Conservation (phyloP, 305 asterid species). For the Fraxinus paxiana region DNA sequence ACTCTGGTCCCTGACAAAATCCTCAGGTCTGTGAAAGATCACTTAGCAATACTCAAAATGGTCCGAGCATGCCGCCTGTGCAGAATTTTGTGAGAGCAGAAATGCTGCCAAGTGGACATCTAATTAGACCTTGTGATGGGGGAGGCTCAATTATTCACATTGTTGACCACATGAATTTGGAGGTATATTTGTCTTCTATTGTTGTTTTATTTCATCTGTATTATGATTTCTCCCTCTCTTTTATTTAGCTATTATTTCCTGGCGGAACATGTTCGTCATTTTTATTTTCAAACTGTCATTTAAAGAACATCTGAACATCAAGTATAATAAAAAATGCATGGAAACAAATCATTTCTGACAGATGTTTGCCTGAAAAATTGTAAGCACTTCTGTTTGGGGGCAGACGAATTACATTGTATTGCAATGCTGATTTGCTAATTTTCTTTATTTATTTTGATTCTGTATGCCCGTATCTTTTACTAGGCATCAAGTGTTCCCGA, state of each 20-base stretch:
- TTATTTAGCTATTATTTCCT: background rate
- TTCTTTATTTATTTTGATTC: background rate
- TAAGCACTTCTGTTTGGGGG: background rate
- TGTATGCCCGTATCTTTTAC: background rate
- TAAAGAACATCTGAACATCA: background rate
- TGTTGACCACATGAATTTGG: slow-evolving; percentile 78
- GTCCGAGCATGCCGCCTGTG: slow-evolving; percentile 73
- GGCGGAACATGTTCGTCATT: background rate
- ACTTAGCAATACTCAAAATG: slow-evolving; percentile 68
- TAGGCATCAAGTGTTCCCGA: slow-evolving; percentile 83
- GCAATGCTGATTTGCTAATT: background rate
- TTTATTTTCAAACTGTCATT: background rate
- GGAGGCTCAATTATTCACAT: slow-evolving; percentile 86
- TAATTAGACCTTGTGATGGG: slow-evolving; percentile 79
- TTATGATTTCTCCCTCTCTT: background rate
- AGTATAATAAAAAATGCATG: background rate
- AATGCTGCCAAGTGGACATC: slow-evolving; percentile 72
- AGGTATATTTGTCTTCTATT: slow-evolving; percentile 33
- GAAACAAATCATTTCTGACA: background rate
- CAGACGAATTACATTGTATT: background rate
- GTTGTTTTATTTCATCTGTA: background rate
- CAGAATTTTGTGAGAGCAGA: slow-evolving; percentile 73
- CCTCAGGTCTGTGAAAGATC: slow-evolving; percentile 77
- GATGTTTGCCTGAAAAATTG: background rate
- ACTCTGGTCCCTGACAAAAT: slow-evolving; percentile 16